Evolutionary conservation across 352 stramenopile genomes (phyloP).

Genomic region (Saprolegnia diclina): DNA sequence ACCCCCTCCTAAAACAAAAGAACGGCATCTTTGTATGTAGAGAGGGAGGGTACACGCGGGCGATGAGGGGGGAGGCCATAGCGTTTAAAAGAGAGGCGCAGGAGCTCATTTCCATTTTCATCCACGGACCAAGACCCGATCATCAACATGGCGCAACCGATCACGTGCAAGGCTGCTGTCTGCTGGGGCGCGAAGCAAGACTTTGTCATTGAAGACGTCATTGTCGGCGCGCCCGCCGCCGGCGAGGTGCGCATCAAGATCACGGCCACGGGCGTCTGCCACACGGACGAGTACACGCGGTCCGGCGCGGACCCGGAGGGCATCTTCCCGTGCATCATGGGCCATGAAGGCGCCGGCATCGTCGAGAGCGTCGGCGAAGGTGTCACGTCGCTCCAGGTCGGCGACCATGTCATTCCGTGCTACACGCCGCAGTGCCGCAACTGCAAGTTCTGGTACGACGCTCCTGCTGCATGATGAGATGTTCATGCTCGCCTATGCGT

Average conservation of each 20-base stretch:
- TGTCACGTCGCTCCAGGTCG: conserved; percentile 74
- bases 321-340: conserved; percentile 84
- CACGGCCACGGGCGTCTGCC: conserved; percentile 76
- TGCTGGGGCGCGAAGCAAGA: conserved; percentile 83
- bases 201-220: conserved; percentile 75
- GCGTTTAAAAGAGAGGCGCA: not conserved
- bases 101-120: not conserved
- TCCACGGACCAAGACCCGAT: not conserved
- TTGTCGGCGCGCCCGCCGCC: conserved; percentile 54
- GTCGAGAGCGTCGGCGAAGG: conserved; percentile 76
- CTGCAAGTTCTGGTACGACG: conserved; percentile 81
- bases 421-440: conserved; percentile 91
- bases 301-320: conserved; percentile 72
- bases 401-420: conserved; percentile 93
- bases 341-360: conserved; percentile 76
- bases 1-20: not conserved
- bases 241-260: conserved; percentile 83
- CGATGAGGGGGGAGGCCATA: too few relatives aligned
- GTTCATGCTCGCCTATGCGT: not conserved
- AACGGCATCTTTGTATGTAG: not conserved
- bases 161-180: conserved; percentile 87
- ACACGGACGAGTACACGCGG: conserved; percentile 85
- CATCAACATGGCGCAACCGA: conserved; percentile 35
- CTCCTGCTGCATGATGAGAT: too few relatives aligned
- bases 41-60: not conserved